Evolutionary conservation across 164 flowering plant species (phyloP).

Genomic region (Paratinospora sagittata): DNA sequence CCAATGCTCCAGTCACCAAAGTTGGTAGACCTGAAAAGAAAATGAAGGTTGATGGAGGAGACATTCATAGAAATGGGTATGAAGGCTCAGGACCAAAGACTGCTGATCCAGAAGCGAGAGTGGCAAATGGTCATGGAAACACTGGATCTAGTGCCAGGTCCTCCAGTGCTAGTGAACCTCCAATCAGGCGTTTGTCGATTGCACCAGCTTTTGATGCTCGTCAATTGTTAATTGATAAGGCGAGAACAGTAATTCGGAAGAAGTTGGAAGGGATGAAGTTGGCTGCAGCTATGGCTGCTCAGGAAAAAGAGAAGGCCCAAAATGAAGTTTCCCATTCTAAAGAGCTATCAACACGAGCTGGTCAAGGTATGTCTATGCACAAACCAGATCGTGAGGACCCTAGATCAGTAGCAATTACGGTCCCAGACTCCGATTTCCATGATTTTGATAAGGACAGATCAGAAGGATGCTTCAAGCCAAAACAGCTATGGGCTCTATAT

Average conservation of each 20-base stretch:
- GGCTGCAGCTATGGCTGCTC: slow-evolving; percentile 28
- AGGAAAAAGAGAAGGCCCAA: slow-evolving; percentile 21
- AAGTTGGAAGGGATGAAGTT: slow-evolving; percentile 53
- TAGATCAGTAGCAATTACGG: slow-evolving; percentile 43
- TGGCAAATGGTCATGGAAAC: slow-evolving; percentile 26
- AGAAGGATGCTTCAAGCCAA: slow-evolving; percentile 75
- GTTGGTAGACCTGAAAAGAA: slow-evolving; percentile 47
- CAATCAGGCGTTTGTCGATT: slow-evolving; percentile 27
- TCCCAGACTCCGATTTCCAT: slow-evolving; percentile 86
- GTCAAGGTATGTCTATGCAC: slow-evolving; percentile 6
- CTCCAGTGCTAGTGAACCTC: slow-evolving; percentile 21
- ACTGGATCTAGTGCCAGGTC: slow-evolving; percentile 22
- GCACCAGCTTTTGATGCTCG: slow-evolving; percentile 65
- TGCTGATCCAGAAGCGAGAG: slow-evolving; percentile 24
- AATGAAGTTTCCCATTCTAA: slow-evolving; percentile 19
- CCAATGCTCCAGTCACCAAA: slow-evolving; percentile 25
- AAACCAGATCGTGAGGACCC: slow-evolving; percentile 24
- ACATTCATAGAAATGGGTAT: slow-evolving; percentile 24
- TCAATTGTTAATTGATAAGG: slow-evolving; percentile 61
- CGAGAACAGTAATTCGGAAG: slow-evolving; percentile 56
- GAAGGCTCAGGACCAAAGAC: slow-evolving; percentile 23
- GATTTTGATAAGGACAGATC: slow-evolving; percentile 80
- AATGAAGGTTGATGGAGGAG: slow-evolving; percentile 42
- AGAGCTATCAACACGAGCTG: slow-evolving; percentile 16
- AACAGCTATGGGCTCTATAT: slow-evolving; percentile 93